Conservation (phyloP, 257 asterid genomes). For the Scutellaria minor region DNA sequence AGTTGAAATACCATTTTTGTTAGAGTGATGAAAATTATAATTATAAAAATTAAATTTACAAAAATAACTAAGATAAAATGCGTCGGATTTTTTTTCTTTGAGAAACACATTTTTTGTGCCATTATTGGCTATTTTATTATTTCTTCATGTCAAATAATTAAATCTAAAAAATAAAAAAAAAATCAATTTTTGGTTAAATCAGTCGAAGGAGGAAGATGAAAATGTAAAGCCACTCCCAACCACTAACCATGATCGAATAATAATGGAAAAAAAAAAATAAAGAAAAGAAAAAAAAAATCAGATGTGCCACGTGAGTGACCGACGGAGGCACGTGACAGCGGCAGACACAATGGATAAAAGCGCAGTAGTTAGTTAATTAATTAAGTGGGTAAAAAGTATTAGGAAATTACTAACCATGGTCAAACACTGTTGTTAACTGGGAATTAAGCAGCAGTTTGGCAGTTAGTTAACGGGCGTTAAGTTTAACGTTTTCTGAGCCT, state of each 20-base stretch:
- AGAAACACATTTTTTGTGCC: too few relatives aligned
- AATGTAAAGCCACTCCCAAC: background rate
- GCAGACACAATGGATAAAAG: conserved; percentile 45
- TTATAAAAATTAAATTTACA: too few relatives aligned
- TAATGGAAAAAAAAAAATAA: background rate
- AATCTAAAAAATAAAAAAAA: background rate
- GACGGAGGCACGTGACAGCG: conserved; percentile 64
- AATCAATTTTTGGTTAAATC: background rate
- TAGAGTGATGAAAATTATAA: too few relatives aligned
- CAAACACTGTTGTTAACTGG: conserved; percentile 33
- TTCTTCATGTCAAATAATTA: background rate
- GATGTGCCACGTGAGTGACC: conserved; percentile 53
- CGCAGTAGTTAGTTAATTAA: conserved; percentile 48
- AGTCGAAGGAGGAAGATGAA: background rate
- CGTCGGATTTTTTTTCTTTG: too few relatives aligned
- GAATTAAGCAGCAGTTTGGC: conserved; percentile 37
- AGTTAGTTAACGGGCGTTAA: conserved; percentile 64
- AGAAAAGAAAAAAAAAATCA: conserved; percentile 1
- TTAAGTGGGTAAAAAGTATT: conserved; percentile 18
- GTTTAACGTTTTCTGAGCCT: conserved; percentile 44
- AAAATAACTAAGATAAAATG: too few relatives aligned
- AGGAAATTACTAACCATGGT: conserved; percentile 35
- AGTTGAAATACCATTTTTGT: too few relatives aligned
- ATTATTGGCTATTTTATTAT: background rate
- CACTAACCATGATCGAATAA: conserved; percentile 1